Conservation (phyloP, 495 filamentous ascomycete genomes). For the Lasiosphaeria hispida region DNA sequence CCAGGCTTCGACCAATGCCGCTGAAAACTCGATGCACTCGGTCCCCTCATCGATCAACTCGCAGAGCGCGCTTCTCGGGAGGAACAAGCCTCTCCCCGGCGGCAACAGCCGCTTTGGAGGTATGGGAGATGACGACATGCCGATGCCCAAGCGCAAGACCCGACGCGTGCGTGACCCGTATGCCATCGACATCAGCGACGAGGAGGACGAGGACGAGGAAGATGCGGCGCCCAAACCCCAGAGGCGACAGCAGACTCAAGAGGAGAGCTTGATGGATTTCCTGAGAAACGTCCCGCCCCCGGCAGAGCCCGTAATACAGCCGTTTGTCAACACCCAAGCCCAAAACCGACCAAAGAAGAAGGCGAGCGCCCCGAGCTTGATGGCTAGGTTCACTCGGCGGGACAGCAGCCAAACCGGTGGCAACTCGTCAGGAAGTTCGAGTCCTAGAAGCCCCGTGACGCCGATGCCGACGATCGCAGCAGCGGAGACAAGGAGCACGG, state of each 20-base stretch:
- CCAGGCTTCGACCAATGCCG: slow-evolving; percentile 45
- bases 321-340: slow-evolving; percentile 27
- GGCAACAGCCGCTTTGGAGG: slow-evolving; percentile 17
- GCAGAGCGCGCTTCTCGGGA: slow-evolving; percentile 47
- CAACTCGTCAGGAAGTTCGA: slow-evolving; percentile 9
- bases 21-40: slow-evolving; percentile 31
- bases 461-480: slow-evolving; percentile 19
- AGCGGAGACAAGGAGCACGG: slow-evolving; percentile 31
- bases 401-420: slow-evolving; percentile 17
- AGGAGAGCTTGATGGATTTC: slow-evolving; percentile 86
- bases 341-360: slow-evolving; percentile 55
- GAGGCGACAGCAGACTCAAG: slow-evolving; percentile 43
- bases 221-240: slow-evolving; percentile 30
- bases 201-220: slow-evolving; percentile 63
- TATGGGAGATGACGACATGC: slow-evolving; percentile 46
- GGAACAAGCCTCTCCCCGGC: slow-evolving; percentile 22
- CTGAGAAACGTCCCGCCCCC: slow-evolving; percentile 80
- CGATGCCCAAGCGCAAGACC: slow-evolving; percentile 64
- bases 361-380: slow-evolving; percentile 58
- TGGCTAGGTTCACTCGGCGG: slow-evolving; percentile 58
- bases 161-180: slow-evolving; percentile 84
- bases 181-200: slow-evolving; percentile 81
- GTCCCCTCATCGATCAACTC: slow-evolving; percentile 52
- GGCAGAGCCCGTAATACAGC: slow-evolving; percentile 44
- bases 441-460: slow-evolving; percentile 17